Evolutionary conservation across 1,139 yeast genomes (phyloP), one percentile per base, ranked within the genome.

Genomic region (Pneumocystis murina): DNA sequence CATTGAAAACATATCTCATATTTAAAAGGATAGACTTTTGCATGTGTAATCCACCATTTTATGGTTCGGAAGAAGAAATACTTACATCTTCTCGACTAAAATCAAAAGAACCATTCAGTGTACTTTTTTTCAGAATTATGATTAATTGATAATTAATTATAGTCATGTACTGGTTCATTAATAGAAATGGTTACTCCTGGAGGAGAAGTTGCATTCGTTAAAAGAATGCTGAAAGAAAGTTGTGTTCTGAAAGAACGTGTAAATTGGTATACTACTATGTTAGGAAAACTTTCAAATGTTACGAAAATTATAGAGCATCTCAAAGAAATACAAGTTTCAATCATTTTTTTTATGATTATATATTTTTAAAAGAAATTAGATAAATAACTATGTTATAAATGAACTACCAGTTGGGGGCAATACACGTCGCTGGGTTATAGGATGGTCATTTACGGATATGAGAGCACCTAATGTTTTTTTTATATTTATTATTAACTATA

Each of bases 11-110:
- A n/a, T 33, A 57, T 20, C 43, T 58, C 10, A 43, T 59, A 17
- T 24, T 36, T 3, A 57, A 4, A 6, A 24, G 48, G 35, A 40
- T 64, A 43, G 65, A 66, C 3, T 75, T 77, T 63, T 71, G 73
- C 1, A 72, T 78, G 69, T 78, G 81, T 66, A 78, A 78, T 65
- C 81, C 81, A 2, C 81, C 81, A 1, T 78, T 78, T 66, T 78
- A 77, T 66, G 62, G 67, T 3, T 72, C 77, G 0, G 12, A 38
- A 0, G 70, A 68, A 0, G 80, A 77, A 43, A 66, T 77, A 61
- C 61, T 61, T 3, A 48, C 61, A 3, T 68, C 69, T 36, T 62
- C 62, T 36, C 57, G 55, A 4, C 17, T 20, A 35, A 70, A 70
- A 61, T 28, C 39, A 3, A 38, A 20, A 2, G 64, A 59, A 10